Base-by-base conservation (phyloP, 345 rosid genomes). In the Euphorbia tirucalli region DNA sequence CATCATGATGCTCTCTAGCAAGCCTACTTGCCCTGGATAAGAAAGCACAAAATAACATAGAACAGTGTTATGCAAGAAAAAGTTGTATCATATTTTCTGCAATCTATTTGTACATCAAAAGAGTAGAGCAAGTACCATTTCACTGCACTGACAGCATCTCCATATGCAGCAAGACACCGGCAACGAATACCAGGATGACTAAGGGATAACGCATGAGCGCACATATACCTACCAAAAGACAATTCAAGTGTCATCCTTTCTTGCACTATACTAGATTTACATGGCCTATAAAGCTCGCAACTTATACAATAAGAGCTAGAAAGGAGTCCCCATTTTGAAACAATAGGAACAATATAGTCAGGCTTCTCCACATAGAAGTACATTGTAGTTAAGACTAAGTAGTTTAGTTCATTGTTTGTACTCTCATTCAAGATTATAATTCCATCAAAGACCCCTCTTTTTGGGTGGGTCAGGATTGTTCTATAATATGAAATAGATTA, bases 1-100 rank as follows among this genome's bases (percentile, higher is more conserved):
- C 99, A 84, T 95, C 99, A 73, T 95, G 99, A 78, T 95, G 99
- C 70, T 95, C 99, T 80, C 93, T 89, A 48, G 93, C 99, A 76
- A 95, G 99, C 79, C 99, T 86, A 85, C 92, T 95, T 75, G 97
- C 97, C 97, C 99, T 95, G 86, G 70, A 77, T 59, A 82, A 64
- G 57, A 79, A 61, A 69, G 74, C 71, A 41, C 16, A 55, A 30
- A 52, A n/a, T 37, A 56, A 52, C 39, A 62, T 61, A 76, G 59
- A 66, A 68, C 46, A 27, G 48, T 13, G 37, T 24, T 60, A 32
- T 64, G 21, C 62, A 73, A 44, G 69, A 64, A 67, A 70, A 60
- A 52, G 50, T 32, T 19, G 24, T 25, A 39, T 9, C 16, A 32
- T 24, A 5, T 16, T 19, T 55, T 8, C 1, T 25, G 28, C 6